phyloP scores from a whole-genome alignment of 305 asterid species.

The Solanum hybrid region DNA sequence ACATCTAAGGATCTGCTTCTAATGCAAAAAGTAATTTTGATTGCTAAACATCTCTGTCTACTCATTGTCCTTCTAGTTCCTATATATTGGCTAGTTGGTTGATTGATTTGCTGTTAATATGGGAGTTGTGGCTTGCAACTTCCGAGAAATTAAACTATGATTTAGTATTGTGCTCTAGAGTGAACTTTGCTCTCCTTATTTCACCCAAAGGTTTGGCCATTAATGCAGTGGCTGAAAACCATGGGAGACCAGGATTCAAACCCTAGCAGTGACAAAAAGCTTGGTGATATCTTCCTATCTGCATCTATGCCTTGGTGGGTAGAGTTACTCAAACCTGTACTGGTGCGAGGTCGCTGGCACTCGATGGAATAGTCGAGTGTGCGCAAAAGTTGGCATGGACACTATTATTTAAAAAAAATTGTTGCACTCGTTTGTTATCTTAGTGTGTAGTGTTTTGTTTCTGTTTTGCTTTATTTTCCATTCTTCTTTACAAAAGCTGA shows the following conservation, averaged over 20 bases:
- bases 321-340: not conserved
- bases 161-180: not conserved
- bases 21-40: constrained; percentile 72
- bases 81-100: not conserved
- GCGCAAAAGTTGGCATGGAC: not conserved
- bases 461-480: not conserved
- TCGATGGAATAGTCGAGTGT: not conserved
- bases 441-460: not conserved
- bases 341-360: not conserved
- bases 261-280: not conserved
- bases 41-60: constrained; percentile 1
- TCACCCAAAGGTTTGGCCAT: not conserved
- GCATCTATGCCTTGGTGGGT: not conserved
- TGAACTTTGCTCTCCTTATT: not conserved
- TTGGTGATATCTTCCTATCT: not conserved
- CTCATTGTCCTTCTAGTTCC: not conserved
- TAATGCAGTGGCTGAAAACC: not conserved
- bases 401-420: not conserved
- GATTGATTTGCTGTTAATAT: not conserved
- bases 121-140: constrained; percentile 2
- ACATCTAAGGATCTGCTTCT: constrained; percentile 82
- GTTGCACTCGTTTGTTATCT: not conserved
- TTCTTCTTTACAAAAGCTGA: not conserved
- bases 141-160: not conserved
- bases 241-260: not conserved